Evolutionary conservation across 1,284 basidiomycete species (phyloP), one percentile per base, ranked within the genome.

Genomic region (Apiotrichum montevideense): DNA sequence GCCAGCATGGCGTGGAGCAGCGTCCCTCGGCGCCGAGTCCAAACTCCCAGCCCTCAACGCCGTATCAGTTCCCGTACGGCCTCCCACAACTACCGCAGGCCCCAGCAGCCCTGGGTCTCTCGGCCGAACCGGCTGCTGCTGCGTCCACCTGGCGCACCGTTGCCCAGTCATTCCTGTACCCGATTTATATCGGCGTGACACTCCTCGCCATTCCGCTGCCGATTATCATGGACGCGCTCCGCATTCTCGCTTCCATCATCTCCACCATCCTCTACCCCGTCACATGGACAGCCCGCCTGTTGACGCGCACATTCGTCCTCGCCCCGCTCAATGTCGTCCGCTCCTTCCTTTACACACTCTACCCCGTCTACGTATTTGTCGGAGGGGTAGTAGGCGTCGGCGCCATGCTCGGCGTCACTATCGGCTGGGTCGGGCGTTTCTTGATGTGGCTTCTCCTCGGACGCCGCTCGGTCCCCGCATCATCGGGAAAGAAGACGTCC

Each of bases 341-440:
- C 6, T 39, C 56, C 14, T 55, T 71, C 45, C 41, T 72, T 15
- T 57, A 57, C n/a, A 59, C 61, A 0, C 63, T 73, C 39, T 75
- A 72, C 57, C 73, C 73, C 10, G 51, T 72, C 4, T 65, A 66
- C 47, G 63, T 73, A 2, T 72, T 75, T 51, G 65, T 72, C 11
- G 73, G 68, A n/a, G 66, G 67, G 11, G 64, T 73, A 4, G 56
- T 73, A 0, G 68, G 66, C 8, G 61, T 72, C 2, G 73, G 73
- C 4, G 64, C 63, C 35, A 59, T 69, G 9, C 57, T 75, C 41
- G 73, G 73, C 10, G 46, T 71, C 11, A 57, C 63, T 1, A 63
- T 66, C 13, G 72, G 70, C 13, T 75, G 66, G 68, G 44, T 64
- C 6, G 70, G 72, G 7, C 64, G 56, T 35, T 39, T 63, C 7